phyloP scores from a whole-genome alignment of 495 filamentous ascomycete species.

The Xylaria longipes region DNA sequence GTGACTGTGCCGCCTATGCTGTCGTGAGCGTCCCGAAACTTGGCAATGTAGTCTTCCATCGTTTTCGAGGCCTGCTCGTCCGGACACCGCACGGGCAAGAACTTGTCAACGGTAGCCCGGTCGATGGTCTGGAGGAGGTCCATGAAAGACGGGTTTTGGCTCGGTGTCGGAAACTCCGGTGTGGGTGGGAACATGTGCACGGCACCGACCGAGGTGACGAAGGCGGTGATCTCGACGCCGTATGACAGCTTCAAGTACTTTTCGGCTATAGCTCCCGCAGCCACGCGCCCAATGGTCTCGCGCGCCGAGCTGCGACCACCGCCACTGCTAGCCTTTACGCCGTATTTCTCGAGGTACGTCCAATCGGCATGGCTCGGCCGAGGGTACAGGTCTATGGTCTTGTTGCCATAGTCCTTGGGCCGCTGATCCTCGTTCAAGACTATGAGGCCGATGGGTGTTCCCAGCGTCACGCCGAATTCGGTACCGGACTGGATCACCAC shows the following conservation, averaged over 20 bases:
- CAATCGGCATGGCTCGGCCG: slow-evolving; percentile 94
- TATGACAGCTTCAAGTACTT: slow-evolving; percentile 85
- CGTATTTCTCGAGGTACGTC: slow-evolving; percentile 97
- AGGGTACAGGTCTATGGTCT: slow-evolving; percentile 91
- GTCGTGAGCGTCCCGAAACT: slow-evolving; percentile 81
- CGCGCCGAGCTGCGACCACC: slow-evolving; percentile 91
- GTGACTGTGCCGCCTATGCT: slow-evolving; percentile 97
- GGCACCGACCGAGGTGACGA: slow-evolving; percentile 83
- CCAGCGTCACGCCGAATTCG: slow-evolving; percentile 89
- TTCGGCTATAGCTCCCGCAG: slow-evolving; percentile 94
- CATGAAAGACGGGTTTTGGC: slow-evolving; percentile 86
- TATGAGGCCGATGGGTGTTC: slow-evolving; percentile 87
- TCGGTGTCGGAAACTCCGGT: slow-evolving; percentile 69
- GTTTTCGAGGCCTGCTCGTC: slow-evolving; percentile 63
- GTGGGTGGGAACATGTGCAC: slow-evolving; percentile 87
- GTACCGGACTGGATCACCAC: slow-evolving; percentile 95
- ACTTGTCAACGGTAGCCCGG: slow-evolving; percentile 80
- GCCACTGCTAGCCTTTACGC: slow-evolving; percentile 90
- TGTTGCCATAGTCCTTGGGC: slow-evolving; percentile 89
- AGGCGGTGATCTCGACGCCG: slow-evolving; percentile 89
- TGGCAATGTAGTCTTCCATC: slow-evolving; percentile 83
- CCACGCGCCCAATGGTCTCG: slow-evolving; percentile 93
- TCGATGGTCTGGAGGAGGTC: slow-evolving; percentile 74
- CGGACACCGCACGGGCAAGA: slow-evolving; percentile 87
- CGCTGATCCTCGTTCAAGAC: slow-evolving; percentile 93